Conservation (phyloP, 495 filamentous ascomycete genomes). For the Aspergillus coremiiformis region DNA sequence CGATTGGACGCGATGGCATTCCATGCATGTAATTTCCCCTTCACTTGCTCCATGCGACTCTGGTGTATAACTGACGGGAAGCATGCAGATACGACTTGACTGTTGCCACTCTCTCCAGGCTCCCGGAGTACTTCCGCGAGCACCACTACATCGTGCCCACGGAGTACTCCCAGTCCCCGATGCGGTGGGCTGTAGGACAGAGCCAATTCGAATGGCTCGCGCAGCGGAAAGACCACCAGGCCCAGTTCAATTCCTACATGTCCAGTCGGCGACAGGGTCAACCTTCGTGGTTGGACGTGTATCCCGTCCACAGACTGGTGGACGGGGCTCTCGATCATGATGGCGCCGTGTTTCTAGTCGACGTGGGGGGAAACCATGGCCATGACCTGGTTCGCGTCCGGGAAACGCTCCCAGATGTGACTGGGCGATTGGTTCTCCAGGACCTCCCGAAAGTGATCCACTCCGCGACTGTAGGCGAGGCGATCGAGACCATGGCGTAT, state of each 20-base stretch:
- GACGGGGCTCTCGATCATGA: slow-evolving; percentile 12
- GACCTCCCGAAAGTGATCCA: slow-evolving; percentile 30
- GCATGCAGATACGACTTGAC: slow-evolving; percentile 31
- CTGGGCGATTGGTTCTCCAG: slow-evolving; percentile 24
- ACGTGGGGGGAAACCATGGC: slow-evolving; percentile 37
- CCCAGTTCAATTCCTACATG: slow-evolving; percentile 37
- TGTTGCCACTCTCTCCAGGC: slow-evolving; percentile 27
- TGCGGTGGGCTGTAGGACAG: slow-evolving; percentile 35
- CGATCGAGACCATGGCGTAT: slow-evolving; percentile 27
- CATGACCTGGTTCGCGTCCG: slow-evolving; percentile 30
- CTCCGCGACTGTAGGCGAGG: slow-evolving; percentile 5
- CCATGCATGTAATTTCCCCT: slow-evolving; percentile 30
- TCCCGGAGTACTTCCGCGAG: slow-evolving; percentile 27
- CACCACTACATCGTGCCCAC: slow-evolving; percentile 26
- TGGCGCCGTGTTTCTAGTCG: slow-evolving; percentile 33
- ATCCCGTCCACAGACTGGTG: slow-evolving; percentile 24
- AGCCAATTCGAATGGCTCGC: slow-evolving; percentile 39
- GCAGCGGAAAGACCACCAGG: slow-evolving; percentile 22
- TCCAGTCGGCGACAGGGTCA: slow-evolving; percentile 29
- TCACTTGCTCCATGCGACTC: not conserved
- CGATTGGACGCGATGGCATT: slow-evolving; percentile 31
- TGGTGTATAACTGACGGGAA: not conserved
- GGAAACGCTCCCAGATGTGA: slow-evolving; percentile 13
- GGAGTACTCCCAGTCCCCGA: slow-evolving; percentile 29
- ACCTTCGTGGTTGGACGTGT: slow-evolving; percentile 33